phyloP scores from a whole-genome alignment of 2,329 filamentous ascomycete species.

The Pezizomycotina sp. region DNA sequence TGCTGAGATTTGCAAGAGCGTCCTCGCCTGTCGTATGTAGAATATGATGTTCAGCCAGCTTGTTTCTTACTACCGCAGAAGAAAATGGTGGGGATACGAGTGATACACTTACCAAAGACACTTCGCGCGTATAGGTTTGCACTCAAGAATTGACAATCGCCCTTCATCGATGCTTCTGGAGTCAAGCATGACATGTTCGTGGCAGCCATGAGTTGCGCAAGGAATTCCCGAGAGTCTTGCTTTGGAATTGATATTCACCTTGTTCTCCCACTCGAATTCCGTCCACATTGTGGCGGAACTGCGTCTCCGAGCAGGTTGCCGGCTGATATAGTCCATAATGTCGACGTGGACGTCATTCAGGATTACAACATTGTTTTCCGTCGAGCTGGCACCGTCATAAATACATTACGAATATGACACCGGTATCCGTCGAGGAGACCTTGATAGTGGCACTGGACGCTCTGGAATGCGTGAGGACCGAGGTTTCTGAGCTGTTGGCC shows the following conservation, averaged over 20 bases:
- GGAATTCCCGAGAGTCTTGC: constrained; percentile 81
- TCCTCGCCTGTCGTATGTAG: constrained; percentile 60
- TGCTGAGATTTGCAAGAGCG: constrained; percentile 88
- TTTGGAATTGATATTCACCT: constrained; percentile 99
- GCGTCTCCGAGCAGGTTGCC: too few species aligned
- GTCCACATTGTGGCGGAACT: constrained; percentile 96
- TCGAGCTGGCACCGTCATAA: constrained; percentile 83
- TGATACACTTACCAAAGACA: constrained; percentile 70
- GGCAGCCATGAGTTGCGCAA: constrained; percentile 86
- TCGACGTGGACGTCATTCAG: constrained; percentile 96
- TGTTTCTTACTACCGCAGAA: too few species aligned
- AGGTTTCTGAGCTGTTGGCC: constrained; percentile 92
- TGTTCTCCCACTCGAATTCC: constrained; percentile 99
- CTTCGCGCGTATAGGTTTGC: constrained; percentile 92
- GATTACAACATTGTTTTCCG: constrained; percentile 91
- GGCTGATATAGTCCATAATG: constrained; percentile 99
- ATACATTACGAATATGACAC: constrained; percentile 98
- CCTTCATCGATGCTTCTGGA: constrained; percentile 87
- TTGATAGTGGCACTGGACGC: constrained; percentile 98
- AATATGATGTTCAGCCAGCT: neutral
- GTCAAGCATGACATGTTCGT: constrained; percentile 98
- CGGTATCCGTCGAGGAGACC: constrained; percentile 92
- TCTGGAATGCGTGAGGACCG: constrained; percentile 88
- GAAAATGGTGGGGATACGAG: neutral
- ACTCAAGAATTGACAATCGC: constrained; percentile 93